Evolutionary conservation across 495 filamentous ascomycete genomes (phyloP), one percentile per base, ranked within the genome.

Genomic region (Hyaloscypha bicolor): DNA sequence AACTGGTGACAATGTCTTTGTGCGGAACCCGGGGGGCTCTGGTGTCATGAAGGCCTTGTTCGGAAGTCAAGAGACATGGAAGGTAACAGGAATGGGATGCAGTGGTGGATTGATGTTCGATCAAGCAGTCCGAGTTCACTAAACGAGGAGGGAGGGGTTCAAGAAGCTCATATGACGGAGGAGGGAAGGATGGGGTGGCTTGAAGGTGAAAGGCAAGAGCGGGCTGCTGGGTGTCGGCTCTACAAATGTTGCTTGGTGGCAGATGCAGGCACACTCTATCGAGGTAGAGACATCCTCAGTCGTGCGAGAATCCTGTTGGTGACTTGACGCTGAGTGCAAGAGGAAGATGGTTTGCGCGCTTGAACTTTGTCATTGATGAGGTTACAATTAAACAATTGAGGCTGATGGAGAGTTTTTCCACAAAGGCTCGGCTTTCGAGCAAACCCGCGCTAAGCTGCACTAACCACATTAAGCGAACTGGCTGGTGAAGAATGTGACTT

Each of bases 1-100:
- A 72, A 90, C 85, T 71, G 90, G 90, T 76, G 88, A 90, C 75
- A 90, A 77, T 63, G 86, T 85, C 80, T 89, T 87, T 78, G 86
- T 85, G 70, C 85, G 87, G 74, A 86, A 87, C 73, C 88, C 83
- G 77, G 86, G 82, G 72, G 85, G 83, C 80, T 90, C 86, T 78
- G 84, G 82, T 77, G 85, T 89, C 88, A 91, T 91, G 78, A 75
- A 78, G 69, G 76, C 75, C 62, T 30, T 30, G 21, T 25, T 22
- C 52, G 69, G 61, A 70, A 51, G 55, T 68, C 63, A 69, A 59
- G 64, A 35, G 62, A 60, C 29, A 45, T 51, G 31, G 60, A 55
- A 56, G 66, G 57, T 35, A 60, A 60, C 25, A 61, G 29, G 21
- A 61, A 11, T 22, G 22, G 60, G n/a, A 65, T 62, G 59, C 61